Evolutionary conservation across 441 rosid species (phyloP).

Genomic region (Populus hybrid): DNA sequence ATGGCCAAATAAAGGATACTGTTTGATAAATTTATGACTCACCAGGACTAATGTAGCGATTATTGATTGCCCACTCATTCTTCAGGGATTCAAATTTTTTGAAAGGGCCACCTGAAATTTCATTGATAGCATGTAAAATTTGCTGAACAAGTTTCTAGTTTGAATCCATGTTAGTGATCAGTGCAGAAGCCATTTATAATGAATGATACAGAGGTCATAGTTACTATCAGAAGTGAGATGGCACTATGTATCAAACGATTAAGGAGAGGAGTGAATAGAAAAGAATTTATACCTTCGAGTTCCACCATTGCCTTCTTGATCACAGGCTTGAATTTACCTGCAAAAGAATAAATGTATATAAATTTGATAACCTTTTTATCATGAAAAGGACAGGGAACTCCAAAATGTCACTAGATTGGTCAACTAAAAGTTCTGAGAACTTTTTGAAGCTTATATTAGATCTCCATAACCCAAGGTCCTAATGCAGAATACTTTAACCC

Average conservation of each 20-base stretch:
- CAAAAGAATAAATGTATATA: not conserved
- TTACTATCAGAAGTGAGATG: not conserved
- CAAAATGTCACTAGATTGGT: not conserved
- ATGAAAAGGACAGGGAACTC: not conserved
- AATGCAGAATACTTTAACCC: not conserved
- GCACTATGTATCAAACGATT: not conserved
- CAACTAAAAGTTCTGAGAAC: not conserved
- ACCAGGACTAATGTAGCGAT: conserved; percentile 93
- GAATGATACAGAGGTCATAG: not conserved
- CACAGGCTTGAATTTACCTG: conserved; percentile 95
- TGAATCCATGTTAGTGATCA: not conserved
- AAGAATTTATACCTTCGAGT: conserved; percentile 61
- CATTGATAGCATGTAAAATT: not conserved
- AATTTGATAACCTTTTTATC: not conserved
- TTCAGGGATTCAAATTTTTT: conserved; percentile 70
- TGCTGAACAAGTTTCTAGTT: not conserved
- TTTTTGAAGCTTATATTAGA: not conserved
- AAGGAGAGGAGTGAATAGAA: not conserved
- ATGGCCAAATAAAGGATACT: not conserved
- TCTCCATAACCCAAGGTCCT: not conserved
- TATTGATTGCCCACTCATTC: conserved; percentile 84
- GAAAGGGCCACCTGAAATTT: conserved; percentile 81
- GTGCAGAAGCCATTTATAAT: not conserved
- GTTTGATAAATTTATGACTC: conserved; percentile 21
- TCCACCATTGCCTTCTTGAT: conserved; percentile 99